phyloP scores from a whole-genome alignment of 768 basidiomycete genomes.

The Zangia roseola region DNA sequence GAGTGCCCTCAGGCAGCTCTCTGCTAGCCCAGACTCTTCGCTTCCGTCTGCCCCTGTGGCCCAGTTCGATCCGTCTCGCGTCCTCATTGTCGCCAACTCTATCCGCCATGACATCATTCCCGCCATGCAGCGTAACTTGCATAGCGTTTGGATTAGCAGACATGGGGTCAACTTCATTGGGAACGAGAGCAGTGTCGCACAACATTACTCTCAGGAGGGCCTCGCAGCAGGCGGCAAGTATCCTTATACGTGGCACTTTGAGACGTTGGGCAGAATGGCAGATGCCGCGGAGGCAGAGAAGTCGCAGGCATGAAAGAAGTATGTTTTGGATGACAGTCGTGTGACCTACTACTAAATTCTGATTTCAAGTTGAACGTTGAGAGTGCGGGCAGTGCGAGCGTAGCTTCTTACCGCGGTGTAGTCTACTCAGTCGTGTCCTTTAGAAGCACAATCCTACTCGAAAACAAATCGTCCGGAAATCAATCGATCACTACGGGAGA shows the following conservation, averaged over 20 bases:
- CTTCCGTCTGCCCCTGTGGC: constrained; percentile 20
- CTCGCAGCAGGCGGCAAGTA: constrained; percentile 21
- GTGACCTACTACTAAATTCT: neutral
- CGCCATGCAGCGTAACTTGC: constrained; percentile 53
- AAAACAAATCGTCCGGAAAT: neutral
- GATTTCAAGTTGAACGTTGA: neutral
- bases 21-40: constrained; percentile 13
- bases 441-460: neutral
- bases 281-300: constrained; percentile 51
- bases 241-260: constrained; percentile 52
- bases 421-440: neutral
- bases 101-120: constrained; percentile 65
- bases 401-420: neutral
- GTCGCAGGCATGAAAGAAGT: neutral
- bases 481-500: neutral
- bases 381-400: too few species aligned
- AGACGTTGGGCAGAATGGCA: constrained; percentile 60
- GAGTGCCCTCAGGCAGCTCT: constrained; percentile 26
- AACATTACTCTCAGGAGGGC: constrained; percentile 30
- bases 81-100: constrained; percentile 69
- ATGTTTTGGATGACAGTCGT: neutral
- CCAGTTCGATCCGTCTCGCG: constrained; percentile 37
- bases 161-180: constrained; percentile 24
- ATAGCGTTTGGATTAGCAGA: constrained; percentile 67
- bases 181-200: constrained; percentile 34